A percentile compares a stretch with the other conserved stretches of the same genome.
Evolutionary conservation across 2,329 filamentous ascomycete species (phyloP).

Genomic region (Lachnellula cervina): DNA sequence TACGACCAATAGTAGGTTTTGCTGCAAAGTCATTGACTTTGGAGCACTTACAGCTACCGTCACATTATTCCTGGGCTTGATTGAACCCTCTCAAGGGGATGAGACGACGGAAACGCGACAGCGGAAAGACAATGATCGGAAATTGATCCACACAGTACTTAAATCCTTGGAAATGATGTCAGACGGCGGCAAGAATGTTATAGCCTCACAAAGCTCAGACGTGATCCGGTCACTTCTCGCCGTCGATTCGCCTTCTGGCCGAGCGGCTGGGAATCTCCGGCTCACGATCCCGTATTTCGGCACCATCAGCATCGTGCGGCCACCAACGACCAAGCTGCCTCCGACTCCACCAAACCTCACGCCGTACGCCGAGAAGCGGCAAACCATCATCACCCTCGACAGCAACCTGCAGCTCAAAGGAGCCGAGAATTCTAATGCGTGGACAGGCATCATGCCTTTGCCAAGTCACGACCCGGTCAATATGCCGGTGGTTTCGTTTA

Average conservation of each 20-base stretch:
- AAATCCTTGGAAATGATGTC: conserved; percentile 20
- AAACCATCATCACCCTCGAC: conserved; percentile 2
- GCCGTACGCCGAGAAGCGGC: background rate
- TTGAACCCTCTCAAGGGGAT: conserved; percentile 15
- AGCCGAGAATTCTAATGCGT: conserved; percentile 1
- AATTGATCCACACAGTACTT: conserved; percentile 21
- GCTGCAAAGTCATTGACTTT: conserved; percentile 30
- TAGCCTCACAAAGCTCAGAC: conserved; percentile 26
- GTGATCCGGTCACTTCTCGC: conserved; percentile 28
- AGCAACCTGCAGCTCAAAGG: background rate
- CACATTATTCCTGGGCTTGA: conserved; percentile 25
- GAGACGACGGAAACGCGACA: conserved; percentile 11
- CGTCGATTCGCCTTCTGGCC: conserved; percentile 16
- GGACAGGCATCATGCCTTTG: background rate
- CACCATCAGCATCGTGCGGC: conserved; percentile 26
- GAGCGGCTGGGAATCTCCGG: conserved; percentile 20
- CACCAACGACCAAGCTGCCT: background rate
- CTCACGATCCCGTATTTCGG: conserved; percentile 32
- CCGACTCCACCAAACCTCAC: background rate
- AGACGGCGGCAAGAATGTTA: conserved; percentile 15
- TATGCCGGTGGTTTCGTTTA: conserved; percentile 22
- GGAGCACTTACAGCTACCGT: conserved; percentile 26
- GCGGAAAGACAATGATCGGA: conserved; percentile 20
- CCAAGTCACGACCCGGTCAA: background rate
- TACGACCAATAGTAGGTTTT: conserved; percentile 19